Percentiles rank a stretch among this genome's conserved stretches.
These are phyloP conservation scores for Amesomyces nigricolor DNA, from an alignment of 2,329 filamentous ascomycete genomes.

Conservation along the genomic window DNA sequence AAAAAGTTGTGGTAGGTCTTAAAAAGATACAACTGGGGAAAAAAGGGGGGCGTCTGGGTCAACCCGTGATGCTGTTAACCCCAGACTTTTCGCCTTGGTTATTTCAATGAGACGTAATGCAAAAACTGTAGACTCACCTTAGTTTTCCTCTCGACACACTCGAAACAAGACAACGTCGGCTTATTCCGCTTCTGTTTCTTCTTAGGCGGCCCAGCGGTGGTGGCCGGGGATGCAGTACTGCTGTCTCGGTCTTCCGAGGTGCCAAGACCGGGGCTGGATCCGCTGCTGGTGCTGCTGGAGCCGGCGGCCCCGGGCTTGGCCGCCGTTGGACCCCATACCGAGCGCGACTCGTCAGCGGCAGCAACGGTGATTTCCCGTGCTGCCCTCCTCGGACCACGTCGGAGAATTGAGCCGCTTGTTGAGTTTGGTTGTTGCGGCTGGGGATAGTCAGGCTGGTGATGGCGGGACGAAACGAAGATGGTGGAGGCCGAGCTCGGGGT, in stretches of 20 bases:
- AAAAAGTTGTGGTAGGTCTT: too few relatives aligned
- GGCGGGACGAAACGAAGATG: conserved; percentile 20
- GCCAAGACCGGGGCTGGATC: conserved; percentile 17
- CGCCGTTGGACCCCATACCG: background rate
- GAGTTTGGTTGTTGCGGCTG: background rate
- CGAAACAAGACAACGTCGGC: conserved; percentile 70
- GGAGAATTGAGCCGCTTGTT: background rate
- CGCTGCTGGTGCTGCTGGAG: conserved; percentile 2
- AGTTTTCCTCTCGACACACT: conserved; percentile 78
- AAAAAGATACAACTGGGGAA: too few relatives aligned
- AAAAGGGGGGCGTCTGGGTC: background rate
- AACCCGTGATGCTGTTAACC: too few relatives aligned
- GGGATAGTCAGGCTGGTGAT: background rate
- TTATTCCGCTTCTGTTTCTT: conserved; percentile 84
- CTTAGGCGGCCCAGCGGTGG: conserved; percentile 37
- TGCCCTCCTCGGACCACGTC: conserved; percentile 3
- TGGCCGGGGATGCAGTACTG: conserved; percentile 25
- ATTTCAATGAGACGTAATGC: background rate
- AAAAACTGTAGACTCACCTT: conserved; percentile 49
- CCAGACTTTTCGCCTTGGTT: too few relatives aligned
- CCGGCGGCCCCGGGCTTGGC: conserved; percentile 2
- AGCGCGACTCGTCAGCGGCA: conserved; percentile 2
- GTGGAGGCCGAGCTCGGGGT: conserved; percentile 18
- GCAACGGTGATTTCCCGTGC: conserved; percentile 3
- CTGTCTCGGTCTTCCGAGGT: conserved; percentile 21